phyloP scores from a whole-genome alignment of 129 eudicot genomes.

The Sambucus nigra region DNA sequence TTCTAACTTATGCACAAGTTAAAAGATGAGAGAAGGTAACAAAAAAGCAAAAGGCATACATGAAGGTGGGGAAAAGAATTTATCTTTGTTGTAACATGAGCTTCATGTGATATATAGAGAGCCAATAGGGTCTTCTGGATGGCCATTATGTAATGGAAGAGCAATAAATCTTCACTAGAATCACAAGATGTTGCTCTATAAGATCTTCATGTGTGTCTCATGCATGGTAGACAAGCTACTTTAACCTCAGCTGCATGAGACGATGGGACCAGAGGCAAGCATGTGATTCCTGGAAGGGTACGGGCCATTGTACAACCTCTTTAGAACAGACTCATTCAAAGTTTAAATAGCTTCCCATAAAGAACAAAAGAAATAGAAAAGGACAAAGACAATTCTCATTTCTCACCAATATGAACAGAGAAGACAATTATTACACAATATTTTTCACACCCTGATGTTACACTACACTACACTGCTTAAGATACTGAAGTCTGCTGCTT shows the following conservation, averaged over 20 bases:
- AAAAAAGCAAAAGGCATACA: slow-evolving; percentile 15
- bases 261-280: slow-evolving; percentile 39
- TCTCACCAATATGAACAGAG: too few species aligned
- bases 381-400: neutral
- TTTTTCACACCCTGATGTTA: too few species aligned
- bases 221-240: slow-evolving; percentile 9
- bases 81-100: slow-evolving; percentile 13
- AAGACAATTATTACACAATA: too few species aligned
- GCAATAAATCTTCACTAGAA: slow-evolving; percentile 14
- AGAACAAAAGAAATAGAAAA: slow-evolving; percentile 21
- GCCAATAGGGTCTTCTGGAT: slow-evolving; percentile 18
- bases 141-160: slow-evolving; percentile 14
- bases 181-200: slow-evolving; percentile 20
- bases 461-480: too few species aligned
- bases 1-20: neutral
- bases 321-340: slow-evolving; percentile 14
- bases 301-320: slow-evolving; percentile 16
- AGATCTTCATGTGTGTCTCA: slow-evolving; percentile 39
- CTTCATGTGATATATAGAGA: neutral
- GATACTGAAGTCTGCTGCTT: too few species aligned
- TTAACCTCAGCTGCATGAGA: slow-evolving; percentile 35
- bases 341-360: slow-evolving; percentile 24
- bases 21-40: slow-evolving; percentile 8
- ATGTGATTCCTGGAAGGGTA: slow-evolving; percentile 52
- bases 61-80: slow-evolving; percentile 7